These are phyloP conservation scores for Pyrenophora graminea DNA, from an alignment of 2,329 filamentous ascomycete species.

Conservation along the genomic window DNA sequence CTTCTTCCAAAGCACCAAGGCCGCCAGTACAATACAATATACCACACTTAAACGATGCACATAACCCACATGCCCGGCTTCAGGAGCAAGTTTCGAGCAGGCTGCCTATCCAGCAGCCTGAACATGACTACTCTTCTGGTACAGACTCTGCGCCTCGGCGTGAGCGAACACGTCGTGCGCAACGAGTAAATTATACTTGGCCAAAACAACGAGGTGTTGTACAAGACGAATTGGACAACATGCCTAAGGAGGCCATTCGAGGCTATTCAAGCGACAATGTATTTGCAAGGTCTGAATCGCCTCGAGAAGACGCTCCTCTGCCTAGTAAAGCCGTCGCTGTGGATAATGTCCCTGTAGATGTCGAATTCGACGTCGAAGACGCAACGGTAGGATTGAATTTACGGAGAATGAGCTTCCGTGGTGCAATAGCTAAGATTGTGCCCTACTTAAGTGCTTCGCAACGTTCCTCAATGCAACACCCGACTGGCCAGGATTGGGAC, in stretches of 20 bases:
- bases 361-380: conserved; percentile 27
- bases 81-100: background rate
- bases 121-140: conserved; percentile 26
- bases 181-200: conserved; percentile 36
- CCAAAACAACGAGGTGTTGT: conserved; percentile 17
- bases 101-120: conserved; percentile 4
- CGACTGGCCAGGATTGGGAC: conserved; percentile 31
- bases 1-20: conserved; percentile 6
- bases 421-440: background rate
- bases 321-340: conserved; percentile 19
- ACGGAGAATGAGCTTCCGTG: background rate
- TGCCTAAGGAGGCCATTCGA: conserved; percentile 5
- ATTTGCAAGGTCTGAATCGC: conserved; percentile 15
- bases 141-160: conserved; percentile 20
- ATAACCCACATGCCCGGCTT: background rate
- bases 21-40: background rate
- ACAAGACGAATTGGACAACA: background rate
- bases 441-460: conserved; percentile 38
- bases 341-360: conserved; percentile 22
- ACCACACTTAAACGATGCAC: background rate
- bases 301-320: conserved; percentile 8
- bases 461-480: conserved; percentile 20
- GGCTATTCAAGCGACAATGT: background rate
- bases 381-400: conserved; percentile 24
- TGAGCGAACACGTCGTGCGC: conserved; percentile 27